Percentiles rank a stretch among this genome's conserved stretches.
These are phyloP conservation scores for Naegleria lovaniensis DNA, from an alignment of 208 protist genomes.

Conservation along the genomic window DNA sequence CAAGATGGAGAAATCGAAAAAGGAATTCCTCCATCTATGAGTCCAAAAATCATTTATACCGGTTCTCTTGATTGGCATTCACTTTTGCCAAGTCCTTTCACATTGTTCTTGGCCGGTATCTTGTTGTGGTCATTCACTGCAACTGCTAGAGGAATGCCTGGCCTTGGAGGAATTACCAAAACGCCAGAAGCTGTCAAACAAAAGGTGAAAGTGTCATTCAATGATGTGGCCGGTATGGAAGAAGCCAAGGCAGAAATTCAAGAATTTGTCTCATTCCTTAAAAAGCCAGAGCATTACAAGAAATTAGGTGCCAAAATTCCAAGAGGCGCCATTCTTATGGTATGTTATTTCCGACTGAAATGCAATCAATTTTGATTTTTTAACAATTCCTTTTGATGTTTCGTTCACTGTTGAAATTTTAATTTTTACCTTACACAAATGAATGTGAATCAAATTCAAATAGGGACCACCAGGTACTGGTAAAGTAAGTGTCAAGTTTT, in stretches of 20 bases:
- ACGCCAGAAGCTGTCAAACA: neutral
- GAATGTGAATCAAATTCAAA: too few relatives aligned
- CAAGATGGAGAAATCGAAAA: conserved; percentile 16
- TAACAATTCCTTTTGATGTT: too few relatives aligned
- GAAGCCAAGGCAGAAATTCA: conserved; percentile 95
- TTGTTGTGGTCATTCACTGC: neutral
- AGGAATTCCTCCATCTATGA: neutral
- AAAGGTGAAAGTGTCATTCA: conserved; percentile 51
- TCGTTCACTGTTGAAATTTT: too few relatives aligned
- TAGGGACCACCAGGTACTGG: too few relatives aligned
- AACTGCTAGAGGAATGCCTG: neutral
- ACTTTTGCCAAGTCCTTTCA: neutral
- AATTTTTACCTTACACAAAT: too few relatives aligned
- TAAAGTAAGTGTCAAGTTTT: too few relatives aligned
- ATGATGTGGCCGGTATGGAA: conserved; percentile 90
- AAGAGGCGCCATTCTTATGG: conserved; percentile 85
- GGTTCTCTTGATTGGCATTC: neutral
- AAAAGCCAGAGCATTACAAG: conserved; percentile 90
- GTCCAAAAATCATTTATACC: neutral
- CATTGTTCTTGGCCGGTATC: neutral
- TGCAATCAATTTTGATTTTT: too few relatives aligned
- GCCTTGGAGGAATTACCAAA: neutral
- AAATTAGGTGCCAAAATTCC: conserved; percentile 91
- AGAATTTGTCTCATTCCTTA: conserved; percentile 97
- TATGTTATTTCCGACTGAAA: too few relatives aligned